These are phyloP conservation scores for Sicyos baderoa DNA, from an alignment of 306 rosid genomes.

Conservation along the genomic window DNA sequence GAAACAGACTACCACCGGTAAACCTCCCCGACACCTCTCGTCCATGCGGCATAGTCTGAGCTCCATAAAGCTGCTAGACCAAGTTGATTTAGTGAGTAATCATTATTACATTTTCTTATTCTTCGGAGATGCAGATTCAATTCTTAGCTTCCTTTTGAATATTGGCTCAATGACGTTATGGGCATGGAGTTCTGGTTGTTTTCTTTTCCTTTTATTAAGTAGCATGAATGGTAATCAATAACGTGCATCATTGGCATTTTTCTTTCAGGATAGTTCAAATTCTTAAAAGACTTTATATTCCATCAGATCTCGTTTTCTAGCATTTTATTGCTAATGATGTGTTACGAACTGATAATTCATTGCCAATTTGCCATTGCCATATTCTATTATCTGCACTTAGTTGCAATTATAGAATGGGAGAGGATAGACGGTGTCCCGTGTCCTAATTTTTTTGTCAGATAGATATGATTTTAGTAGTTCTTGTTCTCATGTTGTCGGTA, in stretches of 20 bases:
- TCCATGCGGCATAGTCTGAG: slow-evolving; percentile 44
- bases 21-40: slow-evolving; percentile 58
- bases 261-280: not conserved
- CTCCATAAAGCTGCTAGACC: slow-evolving; percentile 35
- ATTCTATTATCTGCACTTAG: not conserved
- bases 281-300: not conserved
- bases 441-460: not conserved
- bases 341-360: not conserved
- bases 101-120: not conserved
- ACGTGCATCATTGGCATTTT: not conserved
- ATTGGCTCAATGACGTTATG: not conserved
- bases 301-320: not conserved
- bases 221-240: not conserved
- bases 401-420: not conserved
- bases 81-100: slow-evolving; percentile 43
- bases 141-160: not conserved
- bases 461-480: not conserved
- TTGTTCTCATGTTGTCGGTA: not conserved
- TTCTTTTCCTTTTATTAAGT: not conserved
- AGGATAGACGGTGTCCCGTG: not conserved
- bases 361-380: no score
- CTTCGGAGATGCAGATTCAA: not conserved
- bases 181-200: slow-evolving; percentile 7
- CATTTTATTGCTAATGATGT: not conserved
- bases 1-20: slow-evolving; percentile 37